A percentile compares a stretch with the other conserved stretches of the same genome.
Evolutionary conservation across 441 rosid species (phyloP).

Genomic region (Pelargonium cotyledonis): DNA sequence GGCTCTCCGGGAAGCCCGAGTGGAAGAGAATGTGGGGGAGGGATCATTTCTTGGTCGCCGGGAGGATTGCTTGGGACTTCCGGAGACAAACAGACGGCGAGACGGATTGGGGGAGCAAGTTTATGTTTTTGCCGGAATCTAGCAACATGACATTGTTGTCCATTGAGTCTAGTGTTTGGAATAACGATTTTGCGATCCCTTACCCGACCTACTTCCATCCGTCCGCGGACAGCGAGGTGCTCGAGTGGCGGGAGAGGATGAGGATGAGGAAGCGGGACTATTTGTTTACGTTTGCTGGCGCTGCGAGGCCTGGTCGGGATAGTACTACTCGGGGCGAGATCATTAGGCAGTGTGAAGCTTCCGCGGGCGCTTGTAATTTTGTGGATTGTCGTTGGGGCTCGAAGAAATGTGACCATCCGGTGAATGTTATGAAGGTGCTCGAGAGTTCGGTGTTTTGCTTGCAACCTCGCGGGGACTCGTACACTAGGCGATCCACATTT

Average conservation of each 20-base stretch:
- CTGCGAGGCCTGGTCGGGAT: slow-evolving; percentile 41
- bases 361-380: slow-evolving; percentile 50
- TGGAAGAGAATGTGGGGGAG: slow-evolving; percentile 51
- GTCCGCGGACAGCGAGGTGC: slow-evolving; percentile 39
- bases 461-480: slow-evolving; percentile 82
- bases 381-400: slow-evolving; percentile 34
- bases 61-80: slow-evolving; percentile 83
- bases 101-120: slow-evolving; percentile 58
- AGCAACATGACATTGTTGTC: slow-evolving; percentile 63
- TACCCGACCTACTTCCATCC: slow-evolving; percentile 89
- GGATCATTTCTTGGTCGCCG: slow-evolving; percentile 85
- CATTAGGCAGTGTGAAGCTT: slow-evolving; percentile 53
- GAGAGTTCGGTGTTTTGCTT: slow-evolving; percentile 60
- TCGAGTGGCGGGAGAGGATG: slow-evolving; percentile 58
- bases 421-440: slow-evolving; percentile 47
- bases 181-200: slow-evolving; percentile 69
- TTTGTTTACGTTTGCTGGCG: slow-evolving; percentile 66
- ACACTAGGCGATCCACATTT: slow-evolving; percentile 66
- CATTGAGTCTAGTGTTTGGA: slow-evolving; percentile 71
- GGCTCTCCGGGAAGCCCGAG: slow-evolving; percentile 48
- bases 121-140: slow-evolving; percentile 57
- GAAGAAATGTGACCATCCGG: slow-evolving; percentile 44
- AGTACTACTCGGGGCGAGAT: slow-evolving; percentile 55
- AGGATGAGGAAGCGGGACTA: slow-evolving; percentile 35
- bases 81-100: slow-evolving; percentile 45